phyloP scores from a whole-genome alignment of 2,329 filamentous ascomycete species.

The Samsoniella hepiali region DNA sequence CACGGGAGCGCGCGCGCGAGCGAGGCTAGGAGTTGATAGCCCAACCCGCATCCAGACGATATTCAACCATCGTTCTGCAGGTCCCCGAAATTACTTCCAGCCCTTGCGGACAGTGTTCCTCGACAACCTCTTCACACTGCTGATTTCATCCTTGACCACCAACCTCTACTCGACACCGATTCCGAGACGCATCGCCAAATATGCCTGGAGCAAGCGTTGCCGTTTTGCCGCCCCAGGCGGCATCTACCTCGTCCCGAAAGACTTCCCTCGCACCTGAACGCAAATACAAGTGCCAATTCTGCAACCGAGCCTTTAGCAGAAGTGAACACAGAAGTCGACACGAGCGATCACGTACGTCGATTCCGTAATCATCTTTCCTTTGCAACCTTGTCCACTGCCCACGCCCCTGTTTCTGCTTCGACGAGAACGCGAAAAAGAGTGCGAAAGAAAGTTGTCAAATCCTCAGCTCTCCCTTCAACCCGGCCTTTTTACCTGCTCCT shows the following conservation, averaged over 20 bases:
- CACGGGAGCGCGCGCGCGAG: constrained; percentile 62
- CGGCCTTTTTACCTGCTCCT: no score
- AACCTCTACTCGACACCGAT: constrained; percentile 3
- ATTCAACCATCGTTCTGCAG: constrained; percentile 57
- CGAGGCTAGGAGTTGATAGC: constrained; percentile 37
- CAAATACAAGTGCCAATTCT: constrained; percentile 99
- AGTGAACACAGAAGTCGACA: constrained; percentile 96
- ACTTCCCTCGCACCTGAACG: constrained; percentile 78
- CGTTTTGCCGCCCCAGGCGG: constrained; percentile 58
- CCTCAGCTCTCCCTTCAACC: background rate
- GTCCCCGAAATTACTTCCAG: constrained; percentile 22
- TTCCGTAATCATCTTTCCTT: background rate
- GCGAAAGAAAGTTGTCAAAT: background rate
- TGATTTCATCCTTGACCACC: constrained; percentile 8
- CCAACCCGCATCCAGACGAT: constrained; percentile 40
- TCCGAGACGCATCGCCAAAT: constrained; percentile 28
- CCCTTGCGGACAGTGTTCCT: constrained; percentile 20
- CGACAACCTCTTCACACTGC: constrained; percentile 17
- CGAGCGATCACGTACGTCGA: constrained; percentile 90
- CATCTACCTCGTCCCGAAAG: constrained; percentile 73
- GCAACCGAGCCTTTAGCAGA: constrained; percentile 93
- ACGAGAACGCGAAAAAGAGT: background rate
- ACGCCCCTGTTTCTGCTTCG: no score
- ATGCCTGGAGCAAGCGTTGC: constrained; percentile 72
- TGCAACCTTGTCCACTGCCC: constrained; percentile 12